Base-by-base conservation (phyloP, 2,329 filamentous ascomycete species). In the Penicillium thymicola region DNA sequence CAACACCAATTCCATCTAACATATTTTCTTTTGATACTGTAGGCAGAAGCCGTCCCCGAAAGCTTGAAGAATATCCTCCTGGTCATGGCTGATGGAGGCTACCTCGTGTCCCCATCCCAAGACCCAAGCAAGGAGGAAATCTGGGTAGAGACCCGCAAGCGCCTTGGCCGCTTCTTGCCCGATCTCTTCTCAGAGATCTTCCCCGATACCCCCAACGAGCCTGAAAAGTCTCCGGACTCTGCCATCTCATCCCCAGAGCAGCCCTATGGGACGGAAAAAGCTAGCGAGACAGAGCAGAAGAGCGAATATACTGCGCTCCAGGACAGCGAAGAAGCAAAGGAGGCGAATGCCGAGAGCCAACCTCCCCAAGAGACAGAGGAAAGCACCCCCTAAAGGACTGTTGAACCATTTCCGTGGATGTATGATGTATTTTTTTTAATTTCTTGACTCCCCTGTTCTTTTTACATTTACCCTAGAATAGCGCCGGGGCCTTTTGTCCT, bases 1-100 rank as follows among this genome's bases (percentile, higher is more conserved):
- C 32, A 30, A 23, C 14, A 21, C 5, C 27, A 16, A 14, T 25
- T 30, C 25, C 25, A 48, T 44, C 43, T 45, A 59, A 61, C 23
- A 14, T 14, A 41, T 28, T 45, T 45, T 49, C 32, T 59, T 38
- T 4, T 10, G 37, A 14, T 8, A 25, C 47, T 45, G 59, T 65
- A 96, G 87, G 92, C 96, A 75, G 94, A 99, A 78, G 93, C 94
- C 13, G 92, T 97, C 2, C 89, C 90, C 0, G 94, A 99, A 75
- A 94, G 91, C 63, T 79, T 99, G 56, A 99, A 99, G 77, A 99
- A 99, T 64, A 92, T 97, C 51, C 79, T 97, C 25, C 81, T 99
- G 10, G 94, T 99, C 67, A 96, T 99, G 92, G 87, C 89, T 6
- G 94, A 88, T 71, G 92, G 89, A 49, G 92, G 89, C 36, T 92